Evolutionary conservation across 305 asterid genomes (phyloP), one percentile per base, ranked within the genome.

Genomic region (Fraxinus platypoda): DNA sequence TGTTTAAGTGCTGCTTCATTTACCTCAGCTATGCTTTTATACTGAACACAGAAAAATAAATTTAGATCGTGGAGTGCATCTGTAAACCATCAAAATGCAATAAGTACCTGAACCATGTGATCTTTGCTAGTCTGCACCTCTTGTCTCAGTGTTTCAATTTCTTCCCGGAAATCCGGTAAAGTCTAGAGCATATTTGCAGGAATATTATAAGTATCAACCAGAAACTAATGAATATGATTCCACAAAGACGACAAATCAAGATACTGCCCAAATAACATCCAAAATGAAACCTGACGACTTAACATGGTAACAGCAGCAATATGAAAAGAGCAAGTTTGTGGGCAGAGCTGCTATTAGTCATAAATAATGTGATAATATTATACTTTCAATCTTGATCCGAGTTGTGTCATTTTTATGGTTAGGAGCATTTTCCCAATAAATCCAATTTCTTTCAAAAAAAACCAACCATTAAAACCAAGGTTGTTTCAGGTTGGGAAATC

Each of bases 1-100:
- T 93, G 92, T 83, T 89, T 92, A 78, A 94, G 89, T 34, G 98
- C 98, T 34, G 88, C 92, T 89, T 96, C 99, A 81, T 91, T 96
- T 35, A 89, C 94, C 89, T 90, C 89, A 81, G 99, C 97, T 26
- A 96, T 91, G 87, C 91, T 88, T 89, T 94, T 96, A 86, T 94
- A 96, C 95, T 96, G 94, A 87, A 81, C 71, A 78, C 0, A 86
- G 35, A 49, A 83, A 79, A 54, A 30, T 38, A 82, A 82, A 83
- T 25, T 88, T 78, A 89, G 86, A 59, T 76, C 83, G 79, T 74
- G 43, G 83, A 54, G 34, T 30, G 72, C 54, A 43, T 3, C 74
- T 30, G 11, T 2, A 62, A 83, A 13, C 72, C 75, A 30, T 68
- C 19, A 80, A 80, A 78, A 46, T 19, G 64, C 35, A 75, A 52